These are phyloP conservation scores for Tylopilus orsonianus DNA, from an alignment of 1,284 basidiomycete genomes.

Conservation along the genomic window DNA sequence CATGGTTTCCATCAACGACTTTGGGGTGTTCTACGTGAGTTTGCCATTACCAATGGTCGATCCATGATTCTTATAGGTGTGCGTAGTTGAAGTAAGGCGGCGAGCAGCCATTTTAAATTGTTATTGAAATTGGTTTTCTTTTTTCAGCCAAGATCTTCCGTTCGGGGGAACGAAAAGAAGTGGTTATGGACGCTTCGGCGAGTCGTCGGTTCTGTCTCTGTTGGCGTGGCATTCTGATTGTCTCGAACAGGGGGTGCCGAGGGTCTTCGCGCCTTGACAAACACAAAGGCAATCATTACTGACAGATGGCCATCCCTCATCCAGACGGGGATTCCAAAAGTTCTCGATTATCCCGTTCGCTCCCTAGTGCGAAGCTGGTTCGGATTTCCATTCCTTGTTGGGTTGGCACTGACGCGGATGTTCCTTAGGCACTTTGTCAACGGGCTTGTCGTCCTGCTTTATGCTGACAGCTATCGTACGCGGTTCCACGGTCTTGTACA, in stretches of 20 bases:
- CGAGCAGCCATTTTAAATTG: conserved; percentile 1
- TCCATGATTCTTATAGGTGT: conserved; percentile 13
- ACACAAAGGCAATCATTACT: conserved; percentile 82
- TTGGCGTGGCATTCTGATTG: conserved; percentile 4
- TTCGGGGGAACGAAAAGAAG: conserved; percentile 91
- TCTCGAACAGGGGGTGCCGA: conserved; percentile 75
- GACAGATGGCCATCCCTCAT: conserved; percentile 84
- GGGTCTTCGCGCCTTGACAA: conserved; percentile 84
- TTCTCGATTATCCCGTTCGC: conserved; percentile 85
- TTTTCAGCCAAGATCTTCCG: conserved; percentile 83
- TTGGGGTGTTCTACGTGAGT: conserved; percentile 87
- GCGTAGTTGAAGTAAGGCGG: conserved; percentile 59
- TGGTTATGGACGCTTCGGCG: conserved; percentile 89
- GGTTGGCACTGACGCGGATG: conserved; percentile 8
- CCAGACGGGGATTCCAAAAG: conserved; percentile 84
- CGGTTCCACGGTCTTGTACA: conserved; percentile 54
- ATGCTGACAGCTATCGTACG: conserved; percentile 67
- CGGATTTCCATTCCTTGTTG: conserved; percentile 37
- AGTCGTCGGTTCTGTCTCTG: conserved; percentile 14
- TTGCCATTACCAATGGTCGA: conserved; percentile 1
- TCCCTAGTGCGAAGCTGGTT: conserved; percentile 81
- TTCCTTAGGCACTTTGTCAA: conserved; percentile 71
- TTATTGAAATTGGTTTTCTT: conserved; percentile 15
- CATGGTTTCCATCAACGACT: conserved; percentile 97
- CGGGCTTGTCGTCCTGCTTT: conserved; percentile 72